A percentile compares a stretch with the other conserved stretches of the same genome.
Conservation (phyloP, 108 stramenopile genomes). For the Cyclotella distinguenda region DNA sequence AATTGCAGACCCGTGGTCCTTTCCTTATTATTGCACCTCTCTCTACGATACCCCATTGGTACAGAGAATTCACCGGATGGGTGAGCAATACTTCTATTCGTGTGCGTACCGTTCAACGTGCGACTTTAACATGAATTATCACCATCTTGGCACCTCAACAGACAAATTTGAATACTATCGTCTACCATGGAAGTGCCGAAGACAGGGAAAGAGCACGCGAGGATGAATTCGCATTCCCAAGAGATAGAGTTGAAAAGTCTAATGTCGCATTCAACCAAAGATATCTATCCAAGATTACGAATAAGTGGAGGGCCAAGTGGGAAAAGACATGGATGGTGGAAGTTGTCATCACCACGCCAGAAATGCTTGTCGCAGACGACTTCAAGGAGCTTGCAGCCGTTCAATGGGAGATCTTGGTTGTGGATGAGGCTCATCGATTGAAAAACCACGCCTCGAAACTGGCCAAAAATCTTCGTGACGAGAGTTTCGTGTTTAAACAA, state of each 20-base stretch:
- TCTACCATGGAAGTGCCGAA: slow-evolving; percentile 89
- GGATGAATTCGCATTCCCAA: slow-evolving; percentile 76
- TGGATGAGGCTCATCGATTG: slow-evolving; percentile 97
- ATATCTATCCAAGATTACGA: slow-evolving; percentile 58
- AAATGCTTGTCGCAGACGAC: slow-evolving; percentile 86
- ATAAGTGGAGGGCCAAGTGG: slow-evolving; percentile 30
- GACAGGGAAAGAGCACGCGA: slow-evolving; percentile 79
- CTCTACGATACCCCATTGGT: slow-evolving; percentile 94
- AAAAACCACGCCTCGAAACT: slow-evolving; percentile 94
- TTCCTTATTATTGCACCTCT: slow-evolving; percentile 93
- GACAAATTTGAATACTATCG: slow-evolving; percentile 93
- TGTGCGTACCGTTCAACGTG: no score
- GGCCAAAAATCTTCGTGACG: slow-evolving; percentile 77
- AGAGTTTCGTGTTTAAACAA: slow-evolving; percentile 67
- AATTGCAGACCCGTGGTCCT: slow-evolving; percentile 61
- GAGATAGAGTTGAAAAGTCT: slow-evolving; percentile 54
- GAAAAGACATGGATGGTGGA: slow-evolving; percentile 82
- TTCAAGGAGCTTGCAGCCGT: slow-evolving; percentile 71
- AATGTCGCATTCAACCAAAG: slow-evolving; percentile 57
- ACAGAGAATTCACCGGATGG: slow-evolving; percentile 86
- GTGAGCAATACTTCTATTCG: background rate
- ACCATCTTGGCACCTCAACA: no score
- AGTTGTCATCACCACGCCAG: slow-evolving; percentile 91
- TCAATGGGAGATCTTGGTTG: slow-evolving; percentile 87
- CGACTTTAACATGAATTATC: no score